Percentiles rank a stretch among this genome's conserved stretches.
phyloP scores from a whole-genome alignment of 495 filamentous ascomycete genomes.

The Penicilliopsis zonata region DNA sequence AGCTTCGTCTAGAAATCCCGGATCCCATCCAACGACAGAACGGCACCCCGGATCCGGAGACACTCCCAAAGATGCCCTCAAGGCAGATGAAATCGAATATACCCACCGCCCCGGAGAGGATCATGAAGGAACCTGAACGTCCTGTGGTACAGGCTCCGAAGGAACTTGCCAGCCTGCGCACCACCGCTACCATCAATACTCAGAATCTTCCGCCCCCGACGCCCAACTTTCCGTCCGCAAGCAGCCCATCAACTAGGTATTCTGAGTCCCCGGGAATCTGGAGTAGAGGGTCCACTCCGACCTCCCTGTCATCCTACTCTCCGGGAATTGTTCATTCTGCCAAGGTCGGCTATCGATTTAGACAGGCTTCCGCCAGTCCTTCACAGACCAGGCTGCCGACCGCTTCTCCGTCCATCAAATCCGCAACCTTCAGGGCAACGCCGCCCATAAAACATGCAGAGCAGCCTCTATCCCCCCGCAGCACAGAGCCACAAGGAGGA shows the following conservation, averaged over 20 bases:
- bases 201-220: constrained; percentile 55
- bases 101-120: constrained; percentile 2
- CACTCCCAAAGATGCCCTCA: too few relatives aligned
- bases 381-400: constrained; percentile 57
- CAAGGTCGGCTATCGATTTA: constrained; percentile 42
- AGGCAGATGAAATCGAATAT: not conserved
- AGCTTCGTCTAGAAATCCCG: constrained; percentile 1
- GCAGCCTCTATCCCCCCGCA: constrained; percentile 5
- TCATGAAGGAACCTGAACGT: constrained; percentile 6
- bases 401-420: constrained; percentile 29
- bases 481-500: constrained; percentile 6
- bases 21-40: not conserved
- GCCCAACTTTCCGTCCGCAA: constrained; percentile 55
- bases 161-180: constrained; percentile 33
- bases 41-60: not conserved
- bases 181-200: constrained; percentile 27
- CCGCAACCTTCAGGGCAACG: constrained; percentile 46
- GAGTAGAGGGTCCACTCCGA: constrained; percentile 82
- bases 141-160: constrained; percentile 18
- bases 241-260: constrained; percentile 86
- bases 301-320: constrained; percentile 93
- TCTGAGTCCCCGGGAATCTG: constrained; percentile 87
- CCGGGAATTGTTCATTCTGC: constrained; percentile 59
- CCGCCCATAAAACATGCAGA: constrained; percentile 9
- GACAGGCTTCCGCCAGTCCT: constrained; percentile 46